phyloP scores from a whole-genome alignment of 2,329 filamentous ascomycete species.

The Sarocladium kiliense region DNA sequence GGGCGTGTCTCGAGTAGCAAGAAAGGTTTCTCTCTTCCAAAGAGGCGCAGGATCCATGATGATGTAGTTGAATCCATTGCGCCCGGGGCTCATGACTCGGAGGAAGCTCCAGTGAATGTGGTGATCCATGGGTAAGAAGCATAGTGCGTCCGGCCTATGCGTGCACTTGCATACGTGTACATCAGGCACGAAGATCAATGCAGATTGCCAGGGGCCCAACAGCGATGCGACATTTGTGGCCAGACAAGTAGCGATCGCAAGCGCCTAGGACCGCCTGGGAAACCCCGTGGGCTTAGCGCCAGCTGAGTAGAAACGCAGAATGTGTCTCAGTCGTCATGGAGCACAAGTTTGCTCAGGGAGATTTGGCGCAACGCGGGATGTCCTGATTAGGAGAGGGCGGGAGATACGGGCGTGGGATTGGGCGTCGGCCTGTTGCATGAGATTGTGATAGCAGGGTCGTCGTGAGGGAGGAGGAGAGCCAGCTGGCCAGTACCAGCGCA shows the following conservation, averaged over 20 bases:
- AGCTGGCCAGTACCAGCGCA: neutral
- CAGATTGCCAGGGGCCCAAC: neutral
- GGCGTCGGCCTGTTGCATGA: neutral
- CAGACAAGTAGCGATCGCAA: neutral
- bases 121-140: neutral
- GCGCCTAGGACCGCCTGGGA: neutral
- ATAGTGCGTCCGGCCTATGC: neutral
- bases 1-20: neutral
- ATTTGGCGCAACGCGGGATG: neutral
- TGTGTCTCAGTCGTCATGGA: neutral
- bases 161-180: slow-evolving; percentile 1
- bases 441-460: neutral
- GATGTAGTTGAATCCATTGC: neutral
- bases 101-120: neutral
- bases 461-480: neutral
- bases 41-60: neutral
- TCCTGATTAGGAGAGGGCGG: neutral
- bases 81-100: neutral
- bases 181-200: slow-evolving; percentile 5
- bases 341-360: neutral
- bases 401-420: neutral
- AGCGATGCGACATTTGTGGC: neutral
- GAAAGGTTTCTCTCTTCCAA: neutral
- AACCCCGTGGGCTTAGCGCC: neutral
- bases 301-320: neutral